Base-by-base conservation (phyloP, 495 filamentous ascomycete genomes). In the Xylaria cubensis region DNA sequence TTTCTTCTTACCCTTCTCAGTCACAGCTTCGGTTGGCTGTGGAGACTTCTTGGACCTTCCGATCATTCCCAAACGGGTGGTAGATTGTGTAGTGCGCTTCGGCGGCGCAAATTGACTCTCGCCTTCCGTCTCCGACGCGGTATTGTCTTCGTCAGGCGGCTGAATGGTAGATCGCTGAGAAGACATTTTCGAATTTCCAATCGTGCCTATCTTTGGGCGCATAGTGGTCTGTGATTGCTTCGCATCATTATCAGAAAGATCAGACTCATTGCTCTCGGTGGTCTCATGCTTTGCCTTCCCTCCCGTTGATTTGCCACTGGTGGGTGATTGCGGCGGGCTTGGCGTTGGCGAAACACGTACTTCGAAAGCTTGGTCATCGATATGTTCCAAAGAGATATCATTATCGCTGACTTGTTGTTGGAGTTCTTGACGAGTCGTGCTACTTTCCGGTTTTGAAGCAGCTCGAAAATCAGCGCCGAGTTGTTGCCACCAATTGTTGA, bases 401-500 rank as follows among this genome's bases (percentile, higher is more conserved):
- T 64, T 41, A 12, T 32, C 51, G 4, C 53, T 44, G 53, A 64
- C 42, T 19, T 58, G 41, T 9, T 63, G 17, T 5, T 63, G 62
- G 17, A 32, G 12, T 46, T 73, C 59, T 51, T 71, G 69, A 41
- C 41, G 34, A 72, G 59, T 32, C 24, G 59, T 55, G 24, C 74
- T 70, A 10, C 53, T 56, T 41, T 61, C 55, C 12, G 48, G 64
- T 39, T 71, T 75, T 24, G 65, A 58, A 19, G 75, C 64, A 32
- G 62, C 29, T 24, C 17, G 64, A n/a, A 70, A 55, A 5, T 39
- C 64, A 59, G 76, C 39, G 26, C 74, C 80, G 19, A 89, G 77
- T 32, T 80, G 80, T 6, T 80, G 83, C 85, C 86, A 89, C 85
- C 86, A 89, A 61, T 81, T 80, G 36, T 86, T 81, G 7, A 83